Conservation (phyloP, 768 basidiomycete species). For the Pleurotus pulmonarius region DNA sequence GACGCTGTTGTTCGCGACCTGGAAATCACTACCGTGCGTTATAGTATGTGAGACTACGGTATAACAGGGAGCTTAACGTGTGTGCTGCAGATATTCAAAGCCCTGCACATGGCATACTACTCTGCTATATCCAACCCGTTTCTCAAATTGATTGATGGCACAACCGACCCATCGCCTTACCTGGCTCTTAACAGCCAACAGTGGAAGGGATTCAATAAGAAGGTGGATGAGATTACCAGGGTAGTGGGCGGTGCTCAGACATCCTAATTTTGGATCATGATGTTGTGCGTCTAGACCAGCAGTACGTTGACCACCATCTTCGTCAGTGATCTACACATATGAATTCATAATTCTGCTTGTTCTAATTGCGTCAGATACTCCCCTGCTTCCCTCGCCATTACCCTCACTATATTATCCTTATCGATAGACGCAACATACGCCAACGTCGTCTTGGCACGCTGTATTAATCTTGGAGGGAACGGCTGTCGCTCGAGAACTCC, state of each 20-base stretch:
- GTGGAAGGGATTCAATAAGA: constrained; percentile 66
- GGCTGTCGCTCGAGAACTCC: constrained; percentile 19
- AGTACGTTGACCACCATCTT: no score
- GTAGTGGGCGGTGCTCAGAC: constrained; percentile 43
- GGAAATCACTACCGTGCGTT: constrained; percentile 70
- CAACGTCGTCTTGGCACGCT: constrained; percentile 55
- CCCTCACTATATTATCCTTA: constrained; percentile 63
- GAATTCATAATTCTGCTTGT: constrained; percentile 38
- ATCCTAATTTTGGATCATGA: not conserved
- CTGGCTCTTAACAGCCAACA: constrained; percentile 58
- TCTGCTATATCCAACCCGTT: constrained; percentile 84
- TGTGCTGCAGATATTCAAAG: constrained; percentile 70
- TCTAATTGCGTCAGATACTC: constrained; percentile 53
- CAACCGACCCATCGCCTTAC: constrained; percentile 49
- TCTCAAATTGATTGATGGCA: constrained; percentile 58
- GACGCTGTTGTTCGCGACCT: constrained; percentile 79
- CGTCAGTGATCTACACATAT: constrained; percentile 6
- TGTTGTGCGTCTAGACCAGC: no score
- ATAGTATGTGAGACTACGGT: not conserved
- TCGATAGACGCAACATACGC: constrained; percentile 71
- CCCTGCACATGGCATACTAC: constrained; percentile 86
- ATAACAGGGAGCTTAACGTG: not conserved
- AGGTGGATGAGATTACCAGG: constrained; percentile 72
- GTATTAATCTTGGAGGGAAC: constrained; percentile 35
- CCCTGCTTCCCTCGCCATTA: constrained; percentile 71